Percentiles rank a stretch among this genome's conserved stretches.
Conservation (phyloP, 164 flowering plant species). For the Saururus chinensis region DNA sequence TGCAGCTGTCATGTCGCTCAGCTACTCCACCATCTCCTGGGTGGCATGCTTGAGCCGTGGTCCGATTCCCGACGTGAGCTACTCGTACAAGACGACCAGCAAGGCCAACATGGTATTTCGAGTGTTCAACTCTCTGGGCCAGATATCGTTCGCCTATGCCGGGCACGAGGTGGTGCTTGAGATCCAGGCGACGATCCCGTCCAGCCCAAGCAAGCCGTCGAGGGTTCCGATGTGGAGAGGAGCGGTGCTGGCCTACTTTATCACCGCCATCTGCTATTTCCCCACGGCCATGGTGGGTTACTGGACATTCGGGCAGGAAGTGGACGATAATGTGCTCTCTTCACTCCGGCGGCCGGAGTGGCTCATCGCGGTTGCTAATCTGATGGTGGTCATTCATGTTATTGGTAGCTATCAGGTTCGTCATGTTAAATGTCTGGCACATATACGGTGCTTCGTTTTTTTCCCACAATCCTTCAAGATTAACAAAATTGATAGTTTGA, state of each 20-base stretch:
- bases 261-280: constrained; percentile 75
- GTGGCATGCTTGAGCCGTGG: constrained; percentile 54
- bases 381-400: constrained; percentile 90
- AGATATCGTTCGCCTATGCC: constrained; percentile 79
- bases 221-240: constrained; percentile 84
- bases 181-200: constrained; percentile 91
- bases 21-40: constrained; percentile 93
- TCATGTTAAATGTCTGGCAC: no score
- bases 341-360: constrained; percentile 55
- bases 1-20: constrained; percentile 82
- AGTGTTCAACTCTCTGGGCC: constrained; percentile 75
- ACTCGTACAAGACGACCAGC: constrained; percentile 54
- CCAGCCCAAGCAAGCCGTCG: constrained; percentile 80
- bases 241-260: constrained; percentile 49
- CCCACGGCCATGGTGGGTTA: constrained; percentile 83
- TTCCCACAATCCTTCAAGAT: no score
- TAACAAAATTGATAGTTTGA: no score
- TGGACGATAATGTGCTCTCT: constrained; percentile 65
- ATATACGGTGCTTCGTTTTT: no score
- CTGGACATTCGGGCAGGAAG: constrained; percentile 83
- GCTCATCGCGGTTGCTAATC: constrained; percentile 88
- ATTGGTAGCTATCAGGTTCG: constrained; percentile 92
- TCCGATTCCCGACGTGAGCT: constrained; percentile 47
- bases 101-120: constrained; percentile 52
- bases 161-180: constrained; percentile 84